Base-by-base conservation (phyloP, 2,329 filamentous ascomycete species). In the Metarhizium brunneum region DNA sequence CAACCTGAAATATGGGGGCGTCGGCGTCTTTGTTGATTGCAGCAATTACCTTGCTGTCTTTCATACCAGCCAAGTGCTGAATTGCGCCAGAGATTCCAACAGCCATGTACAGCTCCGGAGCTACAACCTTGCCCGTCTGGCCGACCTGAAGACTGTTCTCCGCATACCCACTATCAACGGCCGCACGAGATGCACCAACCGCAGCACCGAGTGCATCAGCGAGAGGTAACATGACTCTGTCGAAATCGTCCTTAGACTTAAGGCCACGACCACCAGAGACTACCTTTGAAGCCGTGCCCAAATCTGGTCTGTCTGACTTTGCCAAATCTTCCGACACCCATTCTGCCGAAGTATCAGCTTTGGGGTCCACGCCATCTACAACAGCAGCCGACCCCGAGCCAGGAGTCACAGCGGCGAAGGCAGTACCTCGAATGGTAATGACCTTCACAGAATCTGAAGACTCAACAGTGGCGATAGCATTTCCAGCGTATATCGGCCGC, bases 1-100 rank as follows among this genome's bases (percentile, higher is more conserved):
- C 94, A 57, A 99, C 85, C 74, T 99, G 94, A 80, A 99, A 99
- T 64, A 99, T 99, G 35, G 94, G 94, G 56, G 94, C 94, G 72
- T 99, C 94, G 4, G 85, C 78, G 68, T 99, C 94, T 78, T 99
- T 99, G 80, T 99, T 99, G 69, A 99, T 97, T 14, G 90, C 90
- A 25, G 92, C 94, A 75, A 99, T 99, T 57, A 99, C 94, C 78
- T 99, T 99, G 78, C 91, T 96, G 69, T 99, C 94, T 82, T 99
- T 99, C 94, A 99, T 99, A 69, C 94, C 94, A 36, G 94, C 94
- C 73, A 99, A 74, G 78, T 99, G 94, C 76, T 99, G 94, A 64
- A 99, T 99, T 25, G 94, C 94, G 54, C 94, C 94, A 8, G 90
- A 96, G 64, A 99, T 97, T 67, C 94, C 94, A 13, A 92, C 92